Evolutionary conservation across 805 yeast species (phyloP), one percentile per base, ranked within the genome.

Genomic region (Nakazawaea wyomingensis): DNA sequence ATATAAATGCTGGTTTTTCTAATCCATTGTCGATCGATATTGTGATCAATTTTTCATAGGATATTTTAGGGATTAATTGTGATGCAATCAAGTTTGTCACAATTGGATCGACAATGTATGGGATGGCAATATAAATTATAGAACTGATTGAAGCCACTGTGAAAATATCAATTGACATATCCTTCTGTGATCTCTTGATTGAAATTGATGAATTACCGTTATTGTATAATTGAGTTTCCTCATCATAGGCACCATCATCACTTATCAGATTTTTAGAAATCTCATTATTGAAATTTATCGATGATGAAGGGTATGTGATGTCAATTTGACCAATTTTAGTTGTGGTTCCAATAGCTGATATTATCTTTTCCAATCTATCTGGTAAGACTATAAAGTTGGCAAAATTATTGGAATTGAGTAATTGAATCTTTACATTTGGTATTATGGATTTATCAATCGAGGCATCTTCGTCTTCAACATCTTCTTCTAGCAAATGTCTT

Each of bases 191-290:
- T 37, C n/a, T 42, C 47, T 7, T 29, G 21, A 11, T 57, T 31
- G 6, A 10, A n/a, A 29, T 2, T 10, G 4, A 29, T 6, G 8
- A 11, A 10, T 11, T n/a, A 29, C 32, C 32, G 16, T 14, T 14
- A 14, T n/a, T 29, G 54, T 74, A 74, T 37, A 75, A 59, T 50
- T 74, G 80, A 46, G 71, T 76, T 41, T 70, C 74, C 41, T 73
- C 78, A 48, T 73, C 76, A 45, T 57, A 72, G 10, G 50, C 54
- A 4, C 34, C 46, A 2, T 52, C 61, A 7, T 29, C 16, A 28
- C 27, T 28, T 24, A 24, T 24, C 27, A 24, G 11, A 8, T 24
- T 24, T 8, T 24, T 7, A 24, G 6, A 24, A n/a, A n/a, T n/a
- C n/a, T n/a, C n/a, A n/a, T n/a, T n/a, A n/a, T n/a, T n/a, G n/a